These are phyloP conservation scores for Xerocomus brunneocitrinus DNA, from an alignment of 768 basidiomycete genomes.

Conservation along the genomic window DNA sequence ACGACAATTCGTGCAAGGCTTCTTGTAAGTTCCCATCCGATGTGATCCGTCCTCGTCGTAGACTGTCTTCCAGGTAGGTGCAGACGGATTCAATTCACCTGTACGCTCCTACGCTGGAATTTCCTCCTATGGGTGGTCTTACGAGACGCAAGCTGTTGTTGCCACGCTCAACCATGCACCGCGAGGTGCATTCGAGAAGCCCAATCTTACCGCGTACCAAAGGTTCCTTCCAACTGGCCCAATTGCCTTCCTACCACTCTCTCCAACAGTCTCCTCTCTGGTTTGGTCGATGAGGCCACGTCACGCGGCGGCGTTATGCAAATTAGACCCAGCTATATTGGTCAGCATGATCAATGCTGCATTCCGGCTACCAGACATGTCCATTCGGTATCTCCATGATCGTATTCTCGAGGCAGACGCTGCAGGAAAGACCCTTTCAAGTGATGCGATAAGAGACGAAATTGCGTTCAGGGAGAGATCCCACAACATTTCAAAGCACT, in stretches of 20 bases:
- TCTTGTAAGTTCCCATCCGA: conserved; percentile 46
- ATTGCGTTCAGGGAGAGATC: conserved; percentile 70
- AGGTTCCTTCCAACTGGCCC: conserved; percentile 94
- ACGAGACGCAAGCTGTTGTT: conserved; percentile 86
- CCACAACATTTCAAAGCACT: conserved; percentile 59
- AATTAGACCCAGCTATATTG: conserved; percentile 60
- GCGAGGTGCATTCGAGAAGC: conserved; percentile 53
- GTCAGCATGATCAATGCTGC: conserved; percentile 82
- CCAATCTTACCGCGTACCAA: conserved; percentile 85
- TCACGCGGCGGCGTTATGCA: conserved; percentile 67
- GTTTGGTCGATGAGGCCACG: conserved; percentile 90
- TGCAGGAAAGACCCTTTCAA: conserved; percentile 43
- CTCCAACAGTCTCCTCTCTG: conserved; percentile 71
- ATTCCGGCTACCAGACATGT: conserved; percentile 76
- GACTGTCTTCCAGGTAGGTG: conserved; percentile 62
- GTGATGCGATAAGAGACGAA: conserved; percentile 52
- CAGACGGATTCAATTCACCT: conserved; percentile 93
- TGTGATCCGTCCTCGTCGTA: not conserved
- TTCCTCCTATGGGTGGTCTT: conserved; percentile 86
- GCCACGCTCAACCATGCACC: conserved; percentile 78
- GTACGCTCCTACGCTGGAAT: conserved; percentile 86
- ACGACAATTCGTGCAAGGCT: conserved; percentile 64
- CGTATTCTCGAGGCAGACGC: conserved; percentile 53
- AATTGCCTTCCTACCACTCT: conserved; percentile 90
- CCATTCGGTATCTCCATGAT: conserved; percentile 61